These are phyloP conservation scores for Diutina neorugosa DNA, from an alignment of 1,139 yeast genomes.

Conservation along the genomic window DNA sequence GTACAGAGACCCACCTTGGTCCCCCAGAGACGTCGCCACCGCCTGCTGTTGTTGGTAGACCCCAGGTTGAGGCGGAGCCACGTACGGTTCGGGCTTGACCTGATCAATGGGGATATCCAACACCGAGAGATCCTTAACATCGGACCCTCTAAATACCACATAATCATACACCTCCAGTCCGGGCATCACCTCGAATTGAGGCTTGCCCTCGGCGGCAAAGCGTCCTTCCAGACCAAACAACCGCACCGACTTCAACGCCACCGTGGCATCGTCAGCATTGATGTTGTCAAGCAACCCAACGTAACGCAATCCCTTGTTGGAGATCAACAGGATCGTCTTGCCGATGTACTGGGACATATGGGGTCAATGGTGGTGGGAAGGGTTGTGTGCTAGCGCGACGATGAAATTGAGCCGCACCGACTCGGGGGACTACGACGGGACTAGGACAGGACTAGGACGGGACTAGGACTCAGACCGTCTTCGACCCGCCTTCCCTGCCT, in stretches of 20 bases:
- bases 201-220: slow-evolving; percentile 44
- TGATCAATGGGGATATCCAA: slow-evolving; percentile 54
- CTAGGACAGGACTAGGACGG: no score
- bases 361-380: background rate
- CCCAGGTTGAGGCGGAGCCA: slow-evolving; percentile 2
- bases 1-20: background rate
- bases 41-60: background rate
- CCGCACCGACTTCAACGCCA: slow-evolving; percentile 71
- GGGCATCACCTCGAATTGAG: slow-evolving; percentile 63
- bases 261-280: slow-evolving; percentile 86
- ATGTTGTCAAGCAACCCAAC: slow-evolving; percentile 81
- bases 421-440: no score
- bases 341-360: slow-evolving; percentile 83
- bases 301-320: slow-evolving; percentile 79
- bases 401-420: background rate
- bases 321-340: slow-evolving; percentile 78
- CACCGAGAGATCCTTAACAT: slow-evolving; percentile 81
- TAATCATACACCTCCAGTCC: slow-evolving; percentile 62
- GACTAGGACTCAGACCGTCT: no score
- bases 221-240: slow-evolving; percentile 93
- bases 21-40: background rate
- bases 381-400: background rate
- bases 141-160: slow-evolving; percentile 84
- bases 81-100: slow-evolving; percentile 25
- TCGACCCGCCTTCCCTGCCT: no score